Conservation (phyloP, 805 yeast genomes). For the Clavispora carvajalis region DNA sequence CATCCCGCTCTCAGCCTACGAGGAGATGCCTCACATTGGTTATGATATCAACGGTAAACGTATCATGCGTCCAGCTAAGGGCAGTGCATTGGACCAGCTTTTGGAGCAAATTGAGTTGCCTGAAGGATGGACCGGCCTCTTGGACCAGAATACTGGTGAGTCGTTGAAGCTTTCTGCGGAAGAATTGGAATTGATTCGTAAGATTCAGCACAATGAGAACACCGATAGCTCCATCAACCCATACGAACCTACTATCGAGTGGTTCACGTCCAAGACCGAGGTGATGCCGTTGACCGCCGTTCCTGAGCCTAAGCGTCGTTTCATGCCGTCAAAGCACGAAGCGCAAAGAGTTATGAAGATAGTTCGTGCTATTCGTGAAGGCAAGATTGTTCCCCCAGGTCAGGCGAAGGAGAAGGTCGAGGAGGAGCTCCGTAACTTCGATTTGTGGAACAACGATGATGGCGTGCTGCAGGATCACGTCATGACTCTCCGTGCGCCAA, state of each 20-base stretch:
- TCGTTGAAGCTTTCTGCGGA: slow-evolving; percentile 78
- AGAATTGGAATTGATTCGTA: slow-evolving; percentile 82
- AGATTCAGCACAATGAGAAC: slow-evolving; percentile 78
- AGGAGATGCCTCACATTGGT: slow-evolving; percentile 95
- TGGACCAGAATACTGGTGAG: slow-evolving; percentile 85
- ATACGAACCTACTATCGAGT: slow-evolving; percentile 89
- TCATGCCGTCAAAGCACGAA: slow-evolving; percentile 94
- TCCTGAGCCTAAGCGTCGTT: slow-evolving; percentile 97
- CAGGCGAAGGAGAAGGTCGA: slow-evolving; percentile 47
- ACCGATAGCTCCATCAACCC: slow-evolving; percentile 80
- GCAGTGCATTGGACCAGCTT: slow-evolving; percentile 87
- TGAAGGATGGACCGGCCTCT: slow-evolving; percentile 96
- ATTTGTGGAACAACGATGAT: slow-evolving; percentile 71
- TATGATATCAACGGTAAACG: slow-evolving; percentile 96
- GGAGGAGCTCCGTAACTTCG: slow-evolving; percentile 54
- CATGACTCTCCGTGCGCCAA: slow-evolving; percentile 93
- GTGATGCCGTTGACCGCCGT: slow-evolving; percentile 87
- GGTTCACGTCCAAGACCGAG: slow-evolving; percentile 86
- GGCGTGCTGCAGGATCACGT: slow-evolving; percentile 62
- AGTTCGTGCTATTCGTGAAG: slow-evolving; percentile 94
- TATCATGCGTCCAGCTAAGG: slow-evolving; percentile 98
- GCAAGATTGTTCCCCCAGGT: slow-evolving; percentile 78
- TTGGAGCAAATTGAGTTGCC: slow-evolving; percentile 91
- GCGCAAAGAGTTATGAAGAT: slow-evolving; percentile 95
- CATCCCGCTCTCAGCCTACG: slow-evolving; percentile 88